Percentiles rank a stretch among this genome's conserved stretches.
Evolutionary conservation across 2,329 filamentous ascomycete species (phyloP).

Genomic region (Diplodia mutila): DNA sequence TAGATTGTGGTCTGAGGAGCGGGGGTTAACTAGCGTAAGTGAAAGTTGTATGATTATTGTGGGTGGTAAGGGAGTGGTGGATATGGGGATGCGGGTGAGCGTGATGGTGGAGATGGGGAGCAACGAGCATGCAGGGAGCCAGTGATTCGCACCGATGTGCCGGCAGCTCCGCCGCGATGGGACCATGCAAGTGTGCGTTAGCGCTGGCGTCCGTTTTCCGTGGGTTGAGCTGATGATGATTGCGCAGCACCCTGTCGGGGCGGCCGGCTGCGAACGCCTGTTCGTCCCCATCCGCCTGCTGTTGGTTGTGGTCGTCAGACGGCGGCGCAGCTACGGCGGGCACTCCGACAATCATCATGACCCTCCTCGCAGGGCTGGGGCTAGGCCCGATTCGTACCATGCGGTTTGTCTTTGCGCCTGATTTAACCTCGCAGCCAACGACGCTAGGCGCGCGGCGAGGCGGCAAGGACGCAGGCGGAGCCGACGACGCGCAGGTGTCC

Average conservation of each 20-base stretch:
- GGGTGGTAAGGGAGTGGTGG: not conserved
- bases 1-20: not conserved
- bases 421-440: not conserved
- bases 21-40: not conserved
- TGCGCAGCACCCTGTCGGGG: not conserved
- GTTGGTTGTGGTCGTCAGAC: not conserved
- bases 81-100: not conserved
- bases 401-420: not conserved
- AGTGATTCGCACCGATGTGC: conserved; percentile 3
- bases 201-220: not conserved
- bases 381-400: not conserved
- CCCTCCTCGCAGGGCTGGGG: not conserved
- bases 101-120: not conserved
- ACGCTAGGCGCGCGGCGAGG: not conserved
- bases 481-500: not conserved
- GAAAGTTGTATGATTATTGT: not conserved
- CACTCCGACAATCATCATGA: not conserved
- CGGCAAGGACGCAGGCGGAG: not conserved
- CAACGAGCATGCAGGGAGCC: not conserved
- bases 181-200: conserved; percentile 16
- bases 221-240: not conserved
- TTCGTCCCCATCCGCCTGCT: not conserved
- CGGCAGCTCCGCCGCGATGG: not conserved
- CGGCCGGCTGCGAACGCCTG: conserved; percentile 6
- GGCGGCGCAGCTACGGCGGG: not conserved